These are phyloP conservation scores for Saccharomycopsis hybrid DNA, from an alignment of 1,139 yeast species.

Conservation along the genomic window DNA sequence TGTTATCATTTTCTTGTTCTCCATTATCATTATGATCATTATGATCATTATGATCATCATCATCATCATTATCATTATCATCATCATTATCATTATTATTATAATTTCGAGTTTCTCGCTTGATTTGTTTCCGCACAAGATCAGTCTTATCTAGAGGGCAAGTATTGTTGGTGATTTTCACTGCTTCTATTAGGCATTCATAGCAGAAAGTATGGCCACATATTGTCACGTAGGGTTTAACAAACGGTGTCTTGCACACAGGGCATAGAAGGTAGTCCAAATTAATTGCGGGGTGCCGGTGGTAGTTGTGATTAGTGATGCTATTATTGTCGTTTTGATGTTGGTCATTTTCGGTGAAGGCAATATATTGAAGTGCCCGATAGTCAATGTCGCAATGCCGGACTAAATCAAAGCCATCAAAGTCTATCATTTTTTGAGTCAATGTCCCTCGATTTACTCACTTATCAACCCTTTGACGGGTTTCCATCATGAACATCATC, in stretches of 20 bases:
- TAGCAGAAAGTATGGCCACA: constrained; percentile 20
- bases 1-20: not conserved
- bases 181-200: constrained; percentile 13
- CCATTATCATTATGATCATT: too few species aligned
- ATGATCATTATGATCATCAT: too few species aligned
- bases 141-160: constrained; percentile 16
- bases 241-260: constrained; percentile 16
- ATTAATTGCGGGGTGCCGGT: not conserved
- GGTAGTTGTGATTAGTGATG: not conserved
- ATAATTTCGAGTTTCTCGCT: too few species aligned
- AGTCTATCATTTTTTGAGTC: not conserved
- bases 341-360: not conserved
- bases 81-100: too few species aligned
- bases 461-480: too few species aligned
- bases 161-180: constrained; percentile 1
- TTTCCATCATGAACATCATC: not conserved
- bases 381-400: not conserved
- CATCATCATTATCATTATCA: too few species aligned
- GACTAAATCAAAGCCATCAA: not conserved
- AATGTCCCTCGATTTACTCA: too few species aligned
- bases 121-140: not conserved
- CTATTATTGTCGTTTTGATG: not conserved
- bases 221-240: constrained; percentile 17
- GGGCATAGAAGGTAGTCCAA: constrained; percentile 18
- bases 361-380: constrained; percentile 1